phyloP scores from a whole-genome alignment of 2,329 filamentous ascomycete species.

The Colletotrichum echinochloae region DNA sequence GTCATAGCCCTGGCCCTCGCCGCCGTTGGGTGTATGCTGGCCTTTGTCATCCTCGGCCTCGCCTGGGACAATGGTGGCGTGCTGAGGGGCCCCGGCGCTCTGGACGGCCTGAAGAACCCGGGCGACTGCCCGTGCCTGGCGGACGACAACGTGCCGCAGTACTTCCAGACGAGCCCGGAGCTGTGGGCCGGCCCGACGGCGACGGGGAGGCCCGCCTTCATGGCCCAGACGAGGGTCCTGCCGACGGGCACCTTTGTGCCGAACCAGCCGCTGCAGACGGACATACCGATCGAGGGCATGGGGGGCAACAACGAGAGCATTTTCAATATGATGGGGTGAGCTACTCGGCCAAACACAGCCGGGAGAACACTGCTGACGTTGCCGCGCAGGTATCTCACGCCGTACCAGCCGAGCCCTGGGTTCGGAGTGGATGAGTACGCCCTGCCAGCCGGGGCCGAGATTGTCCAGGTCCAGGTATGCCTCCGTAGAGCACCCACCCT shows the following conservation, averaged over 20 bases:
- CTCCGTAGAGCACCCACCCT: not conserved
- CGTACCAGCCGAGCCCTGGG: slow-evolving; percentile 78
- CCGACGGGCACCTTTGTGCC: slow-evolving; percentile 75
- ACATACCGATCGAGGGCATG: slow-evolving; percentile 73
- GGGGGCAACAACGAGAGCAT: slow-evolving; percentile 71
- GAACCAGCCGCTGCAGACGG: slow-evolving; percentile 78
- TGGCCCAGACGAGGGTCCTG: slow-evolving; percentile 77
- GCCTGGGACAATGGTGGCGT: slow-evolving; percentile 40
- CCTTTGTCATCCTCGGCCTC: slow-evolving; percentile 54
- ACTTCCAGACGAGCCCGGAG: slow-evolving; percentile 72
- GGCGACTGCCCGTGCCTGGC: slow-evolving; percentile 48
- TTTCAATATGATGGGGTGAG: slow-evolving; percentile 74
- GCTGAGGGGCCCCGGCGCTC: slow-evolving; percentile 18
- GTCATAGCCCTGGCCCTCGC: slow-evolving; percentile 42
- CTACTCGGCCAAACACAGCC: not conserved
- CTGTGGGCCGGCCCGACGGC: slow-evolving; percentile 74
- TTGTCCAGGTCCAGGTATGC: slow-evolving; percentile 70
- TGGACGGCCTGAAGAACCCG: slow-evolving; percentile 43
- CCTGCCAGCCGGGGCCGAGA: slow-evolving; percentile 73
- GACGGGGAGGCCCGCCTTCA: slow-evolving; percentile 77
- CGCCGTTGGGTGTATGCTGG: slow-evolving; percentile 50
- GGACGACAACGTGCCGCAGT: slow-evolving; percentile 64
- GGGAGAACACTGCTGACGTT: not conserved
- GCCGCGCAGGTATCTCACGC: slow-evolving; percentile 65
- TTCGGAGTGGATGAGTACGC: slow-evolving; percentile 81